Base-by-base conservation (phyloP, 1,284 basidiomycete species). In the Fomitiporia mediterranea region DNA sequence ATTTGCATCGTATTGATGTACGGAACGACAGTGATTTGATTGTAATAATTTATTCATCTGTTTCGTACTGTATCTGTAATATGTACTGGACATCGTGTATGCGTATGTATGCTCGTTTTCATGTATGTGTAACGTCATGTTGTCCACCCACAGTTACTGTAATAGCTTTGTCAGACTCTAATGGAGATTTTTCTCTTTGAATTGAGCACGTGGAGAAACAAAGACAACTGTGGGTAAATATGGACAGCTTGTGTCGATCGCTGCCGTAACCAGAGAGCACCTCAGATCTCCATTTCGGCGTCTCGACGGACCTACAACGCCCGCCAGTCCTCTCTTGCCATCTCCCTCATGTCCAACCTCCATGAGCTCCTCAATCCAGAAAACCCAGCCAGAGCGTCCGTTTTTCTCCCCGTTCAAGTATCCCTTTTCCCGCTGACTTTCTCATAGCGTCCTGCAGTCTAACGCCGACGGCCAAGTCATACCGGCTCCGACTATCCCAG, bases 331-430 rank as follows among this genome's bases (percentile, higher is more conserved):
- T 47, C 39, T 43, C 39, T 40, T 38, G 39, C 37, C 38, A 27
- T 9, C 53, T 54, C 49, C 43, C 46, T 23, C 61, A 83, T 83
- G 81, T 76, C 81, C 56, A 77, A 70, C 65, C 73, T 83, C 57
- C 70, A 69, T 60, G 74, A 76, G 57, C 69, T 83, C 43, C 70
- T 83, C 60, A 83, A 83, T 65, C 80, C 80, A 51, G 75, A 79
- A 61, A 69, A 69, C 51, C 65, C 44, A n/a, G 44, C 3, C 4
- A 46, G 44, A 25, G 27, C n/a, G 44, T 46, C 11, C 21, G 44
- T 46, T 46, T 9, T 28, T 28, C 8, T 32, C n/a, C 17, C 27
- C 23, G 7, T 30, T 61, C 68, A 64, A 62, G 61, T 67, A 47
- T 27, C 35, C 25, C 32, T 11, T 6, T 25, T 37, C 30, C 15